phyloP scores from a whole-genome alignment of 306 rosid species.

The Astragalus membranaceus region DNA sequence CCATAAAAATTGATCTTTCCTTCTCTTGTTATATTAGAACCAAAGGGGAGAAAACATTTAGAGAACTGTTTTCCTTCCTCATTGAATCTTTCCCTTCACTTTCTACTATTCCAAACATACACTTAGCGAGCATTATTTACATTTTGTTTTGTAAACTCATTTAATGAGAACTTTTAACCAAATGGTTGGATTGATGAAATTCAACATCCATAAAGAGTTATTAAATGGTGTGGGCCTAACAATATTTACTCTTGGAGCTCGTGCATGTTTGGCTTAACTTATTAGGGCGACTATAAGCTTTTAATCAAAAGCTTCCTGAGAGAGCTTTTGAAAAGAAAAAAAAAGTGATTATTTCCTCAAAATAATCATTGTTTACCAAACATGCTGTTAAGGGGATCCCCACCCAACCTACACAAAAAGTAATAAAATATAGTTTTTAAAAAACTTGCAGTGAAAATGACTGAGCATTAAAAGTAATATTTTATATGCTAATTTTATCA shows the following conservation, averaged over 20 bases:
- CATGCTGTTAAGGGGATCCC: background rate
- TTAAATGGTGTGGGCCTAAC: background rate
- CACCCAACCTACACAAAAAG: background rate
- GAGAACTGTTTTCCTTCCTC: too few relatives aligned
- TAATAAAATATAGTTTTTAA: background rate
- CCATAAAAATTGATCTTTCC: too few relatives aligned
- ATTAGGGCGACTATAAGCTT: background rate
- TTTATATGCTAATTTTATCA: background rate
- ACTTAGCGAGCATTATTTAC: too few relatives aligned
- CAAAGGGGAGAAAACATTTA: too few relatives aligned
- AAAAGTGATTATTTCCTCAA: background rate
- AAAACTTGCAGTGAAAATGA: too few relatives aligned
- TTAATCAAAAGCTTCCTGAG: background rate
- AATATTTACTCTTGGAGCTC: background rate
- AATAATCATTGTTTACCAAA: background rate
- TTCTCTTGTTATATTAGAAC: too few relatives aligned
- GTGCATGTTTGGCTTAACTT: background rate
- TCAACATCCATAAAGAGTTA: background rate
- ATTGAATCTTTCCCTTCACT: too few relatives aligned
- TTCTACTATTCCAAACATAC: too few relatives aligned
- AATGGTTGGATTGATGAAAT: background rate
- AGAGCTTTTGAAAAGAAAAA: background rate
- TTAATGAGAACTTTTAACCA: background rate
- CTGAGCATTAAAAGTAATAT: background rate
- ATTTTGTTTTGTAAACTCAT: background rate